Evolutionary conservation across 371 early-diverging fungal species (phyloP).

Genomic region (Furculomyces boomerangus): DNA sequence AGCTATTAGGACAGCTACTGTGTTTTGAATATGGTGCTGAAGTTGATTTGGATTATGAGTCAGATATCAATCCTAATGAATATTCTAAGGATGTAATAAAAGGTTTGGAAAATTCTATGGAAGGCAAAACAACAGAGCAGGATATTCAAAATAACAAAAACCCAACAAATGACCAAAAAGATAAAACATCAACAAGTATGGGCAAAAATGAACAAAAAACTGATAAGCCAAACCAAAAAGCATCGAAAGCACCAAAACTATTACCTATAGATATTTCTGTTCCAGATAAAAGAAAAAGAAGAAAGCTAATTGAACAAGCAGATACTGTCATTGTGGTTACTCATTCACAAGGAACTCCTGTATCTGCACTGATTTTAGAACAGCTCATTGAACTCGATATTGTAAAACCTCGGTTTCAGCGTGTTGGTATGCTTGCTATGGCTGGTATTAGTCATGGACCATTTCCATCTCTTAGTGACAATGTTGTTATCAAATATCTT

Average conservation of each 20-base stretch:
- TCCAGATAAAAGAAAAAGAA: constrained; percentile 9
- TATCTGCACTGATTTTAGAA: constrained; percentile 52
- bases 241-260: not conserved
- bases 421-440: constrained; percentile 66
- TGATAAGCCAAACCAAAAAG: not conserved
- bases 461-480: constrained; percentile 59
- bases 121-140: not conserved
- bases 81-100: too few relatives aligned
- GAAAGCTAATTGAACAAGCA: constrained; percentile 24
- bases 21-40: constrained; percentile 4
- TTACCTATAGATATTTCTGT: constrained; percentile 1
- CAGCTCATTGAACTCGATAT: constrained; percentile 42
- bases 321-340: constrained; percentile 70
- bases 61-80: not conserved
- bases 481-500: constrained; percentile 62
- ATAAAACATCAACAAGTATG: not conserved
- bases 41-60: not conserved
- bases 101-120: not conserved
- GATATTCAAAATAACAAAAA: too few relatives aligned
- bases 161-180: not conserved
- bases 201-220: not conserved
- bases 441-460: constrained; percentile 86
- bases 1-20: constrained; percentile 41
- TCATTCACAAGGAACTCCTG: constrained; percentile 85
- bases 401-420: constrained; percentile 39